Conservation (phyloP, 164 flowering plant genomes). For the Platanus orientalis region DNA sequence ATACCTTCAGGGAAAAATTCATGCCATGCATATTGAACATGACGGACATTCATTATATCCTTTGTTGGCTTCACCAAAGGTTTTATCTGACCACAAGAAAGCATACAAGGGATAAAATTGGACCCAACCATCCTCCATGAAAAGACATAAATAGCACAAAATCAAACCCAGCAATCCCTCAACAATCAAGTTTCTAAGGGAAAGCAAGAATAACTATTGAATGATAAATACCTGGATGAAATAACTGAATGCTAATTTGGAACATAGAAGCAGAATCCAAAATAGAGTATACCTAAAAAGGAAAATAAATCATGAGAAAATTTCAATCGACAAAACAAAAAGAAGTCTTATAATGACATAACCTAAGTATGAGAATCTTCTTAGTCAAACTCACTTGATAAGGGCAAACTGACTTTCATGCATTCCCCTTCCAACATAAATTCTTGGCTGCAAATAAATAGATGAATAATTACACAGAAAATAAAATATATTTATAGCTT, state of each 20-base stretch:
- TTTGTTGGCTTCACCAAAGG: constrained; percentile 86
- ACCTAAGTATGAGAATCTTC: background rate
- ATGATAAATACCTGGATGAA: constrained; percentile 63
- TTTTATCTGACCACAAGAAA: constrained; percentile 50
- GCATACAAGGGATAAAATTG: too few species aligned
- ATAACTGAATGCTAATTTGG: constrained; percentile 79
- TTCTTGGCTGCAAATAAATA: constrained; percentile 71
- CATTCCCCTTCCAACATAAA: constrained; percentile 98
- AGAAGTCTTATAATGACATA: background rate
- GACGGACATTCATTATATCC: constrained; percentile 65
- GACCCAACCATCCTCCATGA: too few species aligned
- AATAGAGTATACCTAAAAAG: constrained; percentile 77
- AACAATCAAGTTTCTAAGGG: background rate
- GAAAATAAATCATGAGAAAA: constrained; percentile 5
- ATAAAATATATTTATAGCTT: too few species aligned
- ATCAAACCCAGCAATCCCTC: too few species aligned
- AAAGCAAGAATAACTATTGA: background rate
- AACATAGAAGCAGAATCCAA: constrained; percentile 75
- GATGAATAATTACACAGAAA: too few species aligned
- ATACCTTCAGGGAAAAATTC: constrained; percentile 90
- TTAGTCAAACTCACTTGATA: constrained; percentile 63
- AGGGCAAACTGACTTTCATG: constrained; percentile 95
- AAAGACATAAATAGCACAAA: too few species aligned
- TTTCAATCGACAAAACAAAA: background rate
- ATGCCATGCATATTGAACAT: constrained; percentile 74